Percentiles rank a stretch among this genome's conserved stretches.
Evolutionary conservation across 352 stramenopile genomes (phyloP).

Genomic region (Phytophthora sp.): DNA sequence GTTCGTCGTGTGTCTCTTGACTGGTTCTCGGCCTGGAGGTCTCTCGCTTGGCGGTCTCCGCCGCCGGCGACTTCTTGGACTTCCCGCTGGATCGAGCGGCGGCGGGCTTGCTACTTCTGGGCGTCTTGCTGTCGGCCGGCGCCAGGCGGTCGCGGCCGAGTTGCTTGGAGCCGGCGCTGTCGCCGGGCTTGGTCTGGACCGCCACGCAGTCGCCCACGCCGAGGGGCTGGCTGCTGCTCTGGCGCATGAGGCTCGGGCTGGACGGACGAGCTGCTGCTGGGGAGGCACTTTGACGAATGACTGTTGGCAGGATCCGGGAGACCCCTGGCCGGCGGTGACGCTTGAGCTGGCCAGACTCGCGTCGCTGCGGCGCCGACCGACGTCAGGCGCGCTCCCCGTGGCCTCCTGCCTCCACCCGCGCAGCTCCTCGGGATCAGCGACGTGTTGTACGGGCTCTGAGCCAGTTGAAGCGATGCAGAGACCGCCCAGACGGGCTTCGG

Average conservation of each 20-base stretch:
- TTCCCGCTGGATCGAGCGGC: not conserved
- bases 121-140: slow-evolving; percentile 4
- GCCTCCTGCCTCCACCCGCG: too few species aligned
- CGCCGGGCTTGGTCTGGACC: slow-evolving; percentile 33
- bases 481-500: too few species aligned
- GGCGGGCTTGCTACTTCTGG: not conserved
- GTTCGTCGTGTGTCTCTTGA: not conserved
- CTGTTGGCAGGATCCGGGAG: not conserved
- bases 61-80: not conserved
- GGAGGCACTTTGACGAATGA: slow-evolving; percentile 21
- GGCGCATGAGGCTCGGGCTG: not conserved
- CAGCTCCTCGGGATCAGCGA: too few species aligned
- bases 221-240: slow-evolving; percentile 20
- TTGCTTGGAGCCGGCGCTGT: slow-evolving; percentile 15
- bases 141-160: slow-evolving; percentile 48
- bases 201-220: slow-evolving; percentile 36
- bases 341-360: too few species aligned
- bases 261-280: not conserved
- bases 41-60: slow-evolving; percentile 1
- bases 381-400: too few species aligned
- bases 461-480: too few species aligned
- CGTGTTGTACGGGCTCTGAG: too few species aligned
- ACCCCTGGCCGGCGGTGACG: slow-evolving; percentile 6
- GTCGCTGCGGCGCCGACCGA: too few species aligned
- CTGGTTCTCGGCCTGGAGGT: slow-evolving; percentile 7